A percentile compares a stretch with the other conserved stretches of the same genome.
Evolutionary conservation across 2,329 filamentous ascomycete species (phyloP).

Genomic region (Salinomyces thailandicus): DNA sequence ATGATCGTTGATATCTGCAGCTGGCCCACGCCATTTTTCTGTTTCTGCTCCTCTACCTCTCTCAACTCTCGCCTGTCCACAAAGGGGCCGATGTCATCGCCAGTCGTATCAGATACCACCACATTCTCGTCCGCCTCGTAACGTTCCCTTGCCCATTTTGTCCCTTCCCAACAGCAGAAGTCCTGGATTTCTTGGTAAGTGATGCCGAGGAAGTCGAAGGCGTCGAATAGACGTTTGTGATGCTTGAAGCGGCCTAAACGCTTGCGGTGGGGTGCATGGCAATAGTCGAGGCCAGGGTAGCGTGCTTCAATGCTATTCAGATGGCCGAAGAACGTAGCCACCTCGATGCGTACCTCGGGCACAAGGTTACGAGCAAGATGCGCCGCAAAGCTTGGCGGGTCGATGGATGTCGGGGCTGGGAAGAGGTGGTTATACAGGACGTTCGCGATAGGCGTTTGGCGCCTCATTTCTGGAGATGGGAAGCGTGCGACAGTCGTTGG

Average conservation of each 20-base stretch:
- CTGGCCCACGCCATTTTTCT: no score
- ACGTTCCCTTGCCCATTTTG: slow-evolving; percentile 70
- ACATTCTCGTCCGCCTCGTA: slow-evolving; percentile 67
- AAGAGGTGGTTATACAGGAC: slow-evolving; percentile 67
- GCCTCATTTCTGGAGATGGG: slow-evolving; percentile 54
- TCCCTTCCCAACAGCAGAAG: slow-evolving; percentile 74
- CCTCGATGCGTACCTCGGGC: slow-evolving; percentile 68
- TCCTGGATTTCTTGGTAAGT: slow-evolving; percentile 59
- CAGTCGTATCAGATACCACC: slow-evolving; percentile 59
- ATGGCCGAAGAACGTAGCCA: slow-evolving; percentile 67
- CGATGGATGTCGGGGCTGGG: slow-evolving; percentile 54
- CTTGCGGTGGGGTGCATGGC: slow-evolving; percentile 59
- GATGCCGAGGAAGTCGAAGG: slow-evolving; percentile 59
- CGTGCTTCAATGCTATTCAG: slow-evolving; percentile 70
- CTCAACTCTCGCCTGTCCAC: slow-evolving; percentile 29
- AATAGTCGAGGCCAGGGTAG: slow-evolving; percentile 73
- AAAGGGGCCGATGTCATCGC: slow-evolving; percentile 56
- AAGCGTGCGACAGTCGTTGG: no score
- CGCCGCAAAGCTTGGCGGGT: slow-evolving; percentile 60
- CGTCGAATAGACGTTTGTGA: slow-evolving; percentile 65
- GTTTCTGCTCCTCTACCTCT: slow-evolving; percentile 11
- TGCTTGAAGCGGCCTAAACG: slow-evolving; percentile 68
- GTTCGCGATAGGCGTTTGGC: slow-evolving; percentile 55
- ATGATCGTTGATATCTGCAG: no score
- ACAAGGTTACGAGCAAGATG: slow-evolving; percentile 63